phyloP scores from a whole-genome alignment of 1,139 yeast genomes.

The Saccharomyces hybrid region DNA sequence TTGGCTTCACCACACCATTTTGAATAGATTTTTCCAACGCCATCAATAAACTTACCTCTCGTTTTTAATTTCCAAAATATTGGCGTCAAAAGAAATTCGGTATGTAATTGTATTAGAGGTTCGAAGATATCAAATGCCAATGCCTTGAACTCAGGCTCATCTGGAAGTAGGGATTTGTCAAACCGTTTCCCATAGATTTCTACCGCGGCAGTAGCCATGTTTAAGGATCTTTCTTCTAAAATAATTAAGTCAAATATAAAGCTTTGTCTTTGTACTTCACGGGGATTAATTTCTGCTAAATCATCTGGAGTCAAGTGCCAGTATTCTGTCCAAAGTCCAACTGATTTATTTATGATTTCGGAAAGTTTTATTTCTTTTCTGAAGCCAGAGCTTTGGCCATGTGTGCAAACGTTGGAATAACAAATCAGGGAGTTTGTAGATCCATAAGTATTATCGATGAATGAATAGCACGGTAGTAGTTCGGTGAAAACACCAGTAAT shows the following conservation, averaged over 20 bases:
- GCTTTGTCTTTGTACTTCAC: conserved; percentile 59
- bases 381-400: conserved; percentile 25
- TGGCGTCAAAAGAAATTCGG: conserved; percentile 49
- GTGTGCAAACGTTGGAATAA: conserved; percentile 27
- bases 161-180: conserved; percentile 38
- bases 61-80: conserved; percentile 40
- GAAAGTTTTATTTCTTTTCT: conserved; percentile 26
- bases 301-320: conserved; percentile 61
- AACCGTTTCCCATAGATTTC: conserved; percentile 46
- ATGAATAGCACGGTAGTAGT: conserved; percentile 34
- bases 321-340: conserved; percentile 64
- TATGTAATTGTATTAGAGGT: conserved; percentile 55
- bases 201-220: conserved; percentile 58
- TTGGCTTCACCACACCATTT: conserved; percentile 60
- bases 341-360: conserved; percentile 30
- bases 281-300: conserved; percentile 45
- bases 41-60: conserved; percentile 62
- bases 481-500: conserved; percentile 41
- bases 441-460: conserved; percentile 17
- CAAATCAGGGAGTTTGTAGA: conserved; percentile 8
- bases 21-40: conserved; percentile 55
- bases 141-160: conserved; percentile 48
- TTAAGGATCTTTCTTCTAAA: conserved; percentile 67
- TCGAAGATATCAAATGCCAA: conserved; percentile 55
- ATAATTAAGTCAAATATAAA: conserved; percentile 69